These are phyloP conservation scores for Ammopiptanthus mongolicus DNA, from an alignment of 306 rosid genomes.

Conservation along the genomic window DNA sequence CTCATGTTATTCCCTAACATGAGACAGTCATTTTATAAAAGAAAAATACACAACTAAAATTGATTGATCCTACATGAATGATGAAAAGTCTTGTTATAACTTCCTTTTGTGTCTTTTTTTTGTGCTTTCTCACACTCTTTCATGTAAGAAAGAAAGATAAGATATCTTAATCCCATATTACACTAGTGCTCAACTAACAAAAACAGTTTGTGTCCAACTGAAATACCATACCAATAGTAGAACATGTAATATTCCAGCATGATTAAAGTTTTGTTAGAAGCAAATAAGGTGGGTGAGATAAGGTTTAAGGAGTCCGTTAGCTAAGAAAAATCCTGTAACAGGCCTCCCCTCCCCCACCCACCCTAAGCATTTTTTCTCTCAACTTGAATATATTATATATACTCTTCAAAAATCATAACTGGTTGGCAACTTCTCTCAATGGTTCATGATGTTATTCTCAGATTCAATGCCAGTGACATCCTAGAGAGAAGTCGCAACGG, in stretches of 20 bases:
- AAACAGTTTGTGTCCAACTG: background rate
- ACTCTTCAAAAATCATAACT: background rate
- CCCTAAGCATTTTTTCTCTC: background rate
- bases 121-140: too few species aligned
- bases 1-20: too few species aligned
- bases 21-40: too few species aligned
- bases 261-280: too few species aligned
- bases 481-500: slow-evolving; percentile 70
- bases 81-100: too few species aligned
- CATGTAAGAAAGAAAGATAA: background rate
- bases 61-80: too few species aligned
- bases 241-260: background rate
- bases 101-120: too few species aligned
- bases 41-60: too few species aligned
- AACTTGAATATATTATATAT: background rate
- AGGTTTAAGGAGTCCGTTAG: too few species aligned
- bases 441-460: slow-evolving; percentile 13
- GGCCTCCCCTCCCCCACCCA: too few species aligned
- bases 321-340: too few species aligned
- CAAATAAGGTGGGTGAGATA: too few species aligned
- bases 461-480: slow-evolving; percentile 79
- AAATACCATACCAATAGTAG: background rate
- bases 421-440: background rate
- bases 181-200: background rate
- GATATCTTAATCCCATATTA: background rate